These are phyloP conservation scores for Pichia eremophila DNA, from an alignment of 805 yeast species.

Conservation along the genomic window DNA sequence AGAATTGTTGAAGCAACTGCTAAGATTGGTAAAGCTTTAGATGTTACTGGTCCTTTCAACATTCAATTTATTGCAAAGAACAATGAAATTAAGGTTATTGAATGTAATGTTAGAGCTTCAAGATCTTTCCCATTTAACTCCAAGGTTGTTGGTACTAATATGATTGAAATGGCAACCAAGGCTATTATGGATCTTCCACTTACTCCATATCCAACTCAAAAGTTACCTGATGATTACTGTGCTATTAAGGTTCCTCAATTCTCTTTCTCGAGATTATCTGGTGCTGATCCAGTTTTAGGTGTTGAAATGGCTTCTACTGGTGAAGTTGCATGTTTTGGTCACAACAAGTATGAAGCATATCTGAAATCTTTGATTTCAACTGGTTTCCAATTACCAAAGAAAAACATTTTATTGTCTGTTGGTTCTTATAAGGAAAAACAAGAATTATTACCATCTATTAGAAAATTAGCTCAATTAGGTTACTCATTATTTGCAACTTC, in stretches of 20 bases:
- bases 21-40: conserved; percentile 88
- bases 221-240: conserved; percentile 87
- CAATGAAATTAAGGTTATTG: conserved; percentile 93
- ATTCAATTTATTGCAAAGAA: conserved; percentile 95
- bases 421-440: conserved; percentile 96
- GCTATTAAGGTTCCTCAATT: conserved; percentile 97
- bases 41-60: conserved; percentile 95
- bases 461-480: conserved; percentile 72
- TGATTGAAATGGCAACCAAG: conserved; percentile 95
- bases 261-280: conserved; percentile 92
- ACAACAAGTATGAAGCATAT: conserved; percentile 93
- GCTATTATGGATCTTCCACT: conserved; percentile 86
- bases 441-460: conserved; percentile 83
- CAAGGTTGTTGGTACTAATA: conserved; percentile 91
- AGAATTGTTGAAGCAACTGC: conserved; percentile 94
- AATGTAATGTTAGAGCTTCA: conserved; percentile 98
- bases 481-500: conserved; percentile 93
- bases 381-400: conserved; percentile 91
- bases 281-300: conserved; percentile 96
- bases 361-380: conserved; percentile 89
- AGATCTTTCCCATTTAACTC: conserved; percentile 98
- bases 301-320: conserved; percentile 99
- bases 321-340: conserved; percentile 97
- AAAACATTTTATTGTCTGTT: conserved; percentile 84
- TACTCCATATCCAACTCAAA: conserved; percentile 81